A percentile compares a stretch with the other conserved stretches of the same genome.
Evolutionary conservation across 345 rosid species (phyloP).

Genomic region (Alliaria petiolata): DNA sequence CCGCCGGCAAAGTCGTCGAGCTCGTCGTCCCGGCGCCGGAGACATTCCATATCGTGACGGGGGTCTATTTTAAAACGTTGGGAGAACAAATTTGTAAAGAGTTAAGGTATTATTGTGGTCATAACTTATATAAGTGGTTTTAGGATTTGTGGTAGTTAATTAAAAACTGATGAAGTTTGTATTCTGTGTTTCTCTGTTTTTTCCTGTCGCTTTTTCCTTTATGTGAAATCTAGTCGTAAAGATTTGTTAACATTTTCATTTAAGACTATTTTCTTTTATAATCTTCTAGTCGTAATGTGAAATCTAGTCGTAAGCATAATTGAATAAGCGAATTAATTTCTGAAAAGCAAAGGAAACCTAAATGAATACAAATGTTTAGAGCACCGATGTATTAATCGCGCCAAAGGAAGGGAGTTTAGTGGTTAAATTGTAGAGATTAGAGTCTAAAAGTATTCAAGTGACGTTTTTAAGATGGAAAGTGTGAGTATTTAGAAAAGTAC

Average conservation of each 20-base stretch:
- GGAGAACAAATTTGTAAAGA: conserved; percentile 21
- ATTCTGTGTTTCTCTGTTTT: conserved; percentile 1
- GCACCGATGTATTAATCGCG: no score
- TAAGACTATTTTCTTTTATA: not conserved
- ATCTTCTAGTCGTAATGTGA: no score
- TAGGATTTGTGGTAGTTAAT: conserved; percentile 19
- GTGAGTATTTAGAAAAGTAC: no score
- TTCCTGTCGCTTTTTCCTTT: no score
- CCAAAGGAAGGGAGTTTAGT: no score
- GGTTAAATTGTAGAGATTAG: no score
- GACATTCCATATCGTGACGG: conserved; percentile 71
- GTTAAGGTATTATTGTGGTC: not conserved
- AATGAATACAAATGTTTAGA: no score
- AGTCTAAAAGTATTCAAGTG: no score
- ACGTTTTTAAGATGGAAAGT: no score
- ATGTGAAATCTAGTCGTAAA: conserved; percentile 15
- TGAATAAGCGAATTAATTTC: not conserved
- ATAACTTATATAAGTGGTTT: conserved; percentile 6
- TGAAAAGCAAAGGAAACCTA: no score
- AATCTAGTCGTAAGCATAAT: no score
- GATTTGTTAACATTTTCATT: not conserved
- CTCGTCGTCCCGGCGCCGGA: conserved; percentile 64
- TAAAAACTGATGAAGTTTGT: conserved; percentile 10
- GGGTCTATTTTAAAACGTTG: not conserved
- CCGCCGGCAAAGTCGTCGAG: conserved; percentile 73